Conservation (phyloP, 441 rosid species). For the Rhodomyrtus psidioides region DNA sequence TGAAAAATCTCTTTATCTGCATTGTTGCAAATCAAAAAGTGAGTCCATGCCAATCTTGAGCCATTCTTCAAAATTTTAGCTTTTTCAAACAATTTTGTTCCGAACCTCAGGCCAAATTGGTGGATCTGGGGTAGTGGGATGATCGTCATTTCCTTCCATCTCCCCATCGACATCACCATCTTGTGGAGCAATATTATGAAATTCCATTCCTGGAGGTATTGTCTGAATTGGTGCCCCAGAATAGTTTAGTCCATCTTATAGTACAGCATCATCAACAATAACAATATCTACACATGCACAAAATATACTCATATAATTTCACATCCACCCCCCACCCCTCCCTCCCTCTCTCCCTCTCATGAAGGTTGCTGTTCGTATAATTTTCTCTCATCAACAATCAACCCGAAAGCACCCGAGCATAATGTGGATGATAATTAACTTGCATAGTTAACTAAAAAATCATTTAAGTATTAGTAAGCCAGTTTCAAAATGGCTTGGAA, state of each 20-base stretch:
- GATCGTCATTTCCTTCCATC: conserved; percentile 61
- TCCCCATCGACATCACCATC: conserved; percentile 86
- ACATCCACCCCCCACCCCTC: background rate
- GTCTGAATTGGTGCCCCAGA: conserved; percentile 25
- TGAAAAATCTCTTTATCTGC: conserved; percentile 92
- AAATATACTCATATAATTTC: background rate
- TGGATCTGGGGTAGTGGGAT: conserved; percentile 66
- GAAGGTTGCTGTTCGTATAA: background rate
- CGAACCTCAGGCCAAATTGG: conserved; percentile 85
- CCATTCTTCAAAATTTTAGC: background rate
- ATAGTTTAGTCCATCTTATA: background rate
- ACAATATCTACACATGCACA: background rate
- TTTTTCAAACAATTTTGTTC: background rate
- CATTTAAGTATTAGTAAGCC: background rate
- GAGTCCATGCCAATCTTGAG: background rate
- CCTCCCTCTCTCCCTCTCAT: too few relatives aligned
- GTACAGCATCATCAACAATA: background rate
- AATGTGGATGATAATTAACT: background rate
- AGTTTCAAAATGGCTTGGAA: background rate
- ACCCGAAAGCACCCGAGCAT: background rate
- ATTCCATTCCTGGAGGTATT: conserved; percentile 97
- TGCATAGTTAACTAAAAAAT: background rate
- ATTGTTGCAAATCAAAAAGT: conserved; percentile 10
- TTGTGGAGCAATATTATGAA: conserved; percentile 74
- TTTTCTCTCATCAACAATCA: background rate